Conservation (phyloP, 768 basidiomycete species). For the Amylocystis lapponica region DNA sequence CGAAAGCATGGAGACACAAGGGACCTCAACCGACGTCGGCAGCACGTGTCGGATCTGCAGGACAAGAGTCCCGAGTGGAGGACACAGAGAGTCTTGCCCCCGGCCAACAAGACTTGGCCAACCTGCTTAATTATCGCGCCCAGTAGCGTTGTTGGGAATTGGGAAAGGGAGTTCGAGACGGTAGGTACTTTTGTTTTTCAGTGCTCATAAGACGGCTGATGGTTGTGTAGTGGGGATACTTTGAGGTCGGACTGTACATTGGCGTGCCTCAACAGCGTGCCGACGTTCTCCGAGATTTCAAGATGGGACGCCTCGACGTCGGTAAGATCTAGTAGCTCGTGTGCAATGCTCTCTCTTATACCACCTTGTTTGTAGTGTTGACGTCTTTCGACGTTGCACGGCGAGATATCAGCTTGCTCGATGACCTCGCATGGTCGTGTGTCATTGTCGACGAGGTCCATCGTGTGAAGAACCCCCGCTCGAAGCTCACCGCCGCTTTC, state of each 20-base stretch:
- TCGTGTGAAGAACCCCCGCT: slow-evolving; percentile 72
- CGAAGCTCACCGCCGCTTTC: slow-evolving; percentile 63
- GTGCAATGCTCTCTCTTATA: not conserved
- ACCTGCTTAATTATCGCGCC: slow-evolving; percentile 89
- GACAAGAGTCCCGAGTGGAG: slow-evolving; percentile 48
- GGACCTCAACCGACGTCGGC: slow-evolving; percentile 63
- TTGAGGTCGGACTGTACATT: slow-evolving; percentile 75
- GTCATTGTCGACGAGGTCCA: slow-evolving; percentile 90
- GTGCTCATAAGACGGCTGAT: not conserved
- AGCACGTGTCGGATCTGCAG: slow-evolving; percentile 62
- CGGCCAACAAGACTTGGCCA: slow-evolving; percentile 70
- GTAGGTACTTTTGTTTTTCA: slow-evolving; percentile 33
- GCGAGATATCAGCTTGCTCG: slow-evolving; percentile 61
- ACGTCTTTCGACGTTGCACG: slow-evolving; percentile 75
- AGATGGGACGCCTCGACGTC: slow-evolving; percentile 77
- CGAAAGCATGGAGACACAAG: slow-evolving; percentile 58
- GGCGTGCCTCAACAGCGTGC: slow-evolving; percentile 47
- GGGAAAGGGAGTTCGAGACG: slow-evolving; percentile 83
- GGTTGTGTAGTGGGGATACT: slow-evolving; percentile 79
- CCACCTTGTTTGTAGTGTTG: slow-evolving; percentile 47
- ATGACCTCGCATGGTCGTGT: slow-evolving; percentile 64
- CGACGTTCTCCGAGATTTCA: slow-evolving; percentile 63
- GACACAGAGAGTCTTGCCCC: slow-evolving; percentile 47
- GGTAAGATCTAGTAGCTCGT: slow-evolving; percentile 38
- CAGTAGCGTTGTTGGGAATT: slow-evolving; percentile 77